Base-by-base conservation (phyloP, 257 asterid species). In the Thymus mandschuricus region DNA sequence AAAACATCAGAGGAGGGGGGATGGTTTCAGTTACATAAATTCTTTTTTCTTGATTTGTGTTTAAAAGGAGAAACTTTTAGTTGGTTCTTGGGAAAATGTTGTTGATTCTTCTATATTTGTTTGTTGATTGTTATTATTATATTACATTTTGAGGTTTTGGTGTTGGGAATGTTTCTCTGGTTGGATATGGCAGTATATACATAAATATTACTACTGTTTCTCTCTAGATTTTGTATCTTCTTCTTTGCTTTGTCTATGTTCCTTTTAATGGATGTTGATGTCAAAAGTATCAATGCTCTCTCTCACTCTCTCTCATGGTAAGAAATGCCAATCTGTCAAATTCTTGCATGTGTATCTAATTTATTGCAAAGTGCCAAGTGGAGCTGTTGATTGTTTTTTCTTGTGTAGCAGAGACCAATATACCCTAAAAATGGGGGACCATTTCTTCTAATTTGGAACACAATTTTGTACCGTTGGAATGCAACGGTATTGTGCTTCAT, bases 21-120 rank as follows among this genome's bases (percentile, higher is more conserved):
- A 27, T 30, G 70, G n/a, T 13, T 48, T 10, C 84, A 66, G 79
- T 84, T 81, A 83, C 84, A 84, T 80, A 75, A 80, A 33, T 77
- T 59, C 56, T 71, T 66, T 72, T 54, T 68, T 59, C 72, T 60
- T 77, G 73, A 77, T 82, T 77, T 70, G 41, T 82, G 75, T 72
- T 65, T 30, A 46, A 65, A 41, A 30, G 35, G 8, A 63, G 30
- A n/a, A 58, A 45, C 8, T 80, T 77, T 38, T 79, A 80, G 86
- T 74, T 59, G 75, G 62, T 75, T 21, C 35, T 75, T 75, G 77
- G 72, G 9, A 76, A 78, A 57, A 46, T 65, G 76, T 81, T 79
- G 69, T 77, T 79, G 66, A 68, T 63, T 61, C 73, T 69, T 61
- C 73, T 69, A 59, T 61, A 70, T 64, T 49, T 75, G 79, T 84